Base-by-base conservation (phyloP, 2,329 filamentous ascomycete species). In the Tympanopsis confertula region DNA sequence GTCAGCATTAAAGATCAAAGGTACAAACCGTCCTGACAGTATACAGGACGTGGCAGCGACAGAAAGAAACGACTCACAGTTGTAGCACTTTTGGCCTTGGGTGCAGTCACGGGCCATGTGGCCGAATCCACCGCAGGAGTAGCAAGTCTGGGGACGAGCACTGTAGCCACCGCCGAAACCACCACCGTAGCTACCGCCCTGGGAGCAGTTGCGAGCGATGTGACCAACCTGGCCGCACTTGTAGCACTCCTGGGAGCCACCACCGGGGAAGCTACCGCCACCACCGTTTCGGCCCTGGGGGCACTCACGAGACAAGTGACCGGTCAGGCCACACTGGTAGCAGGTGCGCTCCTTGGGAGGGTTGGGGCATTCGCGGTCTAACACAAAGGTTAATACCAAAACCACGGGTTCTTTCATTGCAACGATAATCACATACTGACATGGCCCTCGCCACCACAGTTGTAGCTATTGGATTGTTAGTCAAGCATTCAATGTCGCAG, bases 381-480 rank as follows among this genome's bases (percentile, higher is more conserved):
- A 10, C 7, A 15, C 7, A 17, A 33, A 7, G 30, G 30, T n/a
- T n/a, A n/a, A n/a, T n/a, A n/a, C n/a, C n/a, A n/a, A n/a, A n/a
- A n/a, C n/a, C n/a, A n/a, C n/a, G n/a, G n/a, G n/a, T n/a, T n/a
- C n/a, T n/a, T n/a, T n/a, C n/a, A n/a, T n/a, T n/a, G n/a, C n/a
- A n/a, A n/a, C n/a, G n/a, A n/a, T n/a, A 96, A 58, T 96, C 89
- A 68, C 77, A 65, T 69, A 84, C 80, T 86, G 63, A 89, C 80
- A 61, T 89, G 85, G 49, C 85, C 84, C 66, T 74, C 65, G 49
- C 63, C 66, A 65, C 55, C 55, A 38, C 55, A 58, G 47, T 53
- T 58, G 50, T 58, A 58, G 45, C 55, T 58, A 30, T 5, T 30
- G 19, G 19, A 19, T 30, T 33, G 43, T 55, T 42, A 54, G 47